Base-by-base conservation (phyloP, 2,329 filamentous ascomycete species). In the Xylaria sp. region DNA sequence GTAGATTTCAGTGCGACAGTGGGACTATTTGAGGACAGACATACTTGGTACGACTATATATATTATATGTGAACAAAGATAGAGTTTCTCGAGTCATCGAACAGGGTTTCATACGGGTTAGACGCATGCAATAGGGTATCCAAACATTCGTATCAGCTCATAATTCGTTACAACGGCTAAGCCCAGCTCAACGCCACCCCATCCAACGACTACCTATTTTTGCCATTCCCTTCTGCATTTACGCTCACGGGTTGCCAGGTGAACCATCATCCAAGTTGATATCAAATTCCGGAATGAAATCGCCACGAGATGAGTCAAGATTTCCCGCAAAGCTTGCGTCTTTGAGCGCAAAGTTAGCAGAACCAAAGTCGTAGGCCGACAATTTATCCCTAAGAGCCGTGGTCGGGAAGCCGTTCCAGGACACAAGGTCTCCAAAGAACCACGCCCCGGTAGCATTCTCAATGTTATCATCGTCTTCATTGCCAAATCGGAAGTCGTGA, bases 11-110 rank as follows among this genome's bases (percentile, higher is more conserved):
- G 83, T 88, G 85, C 85, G 86, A 80, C 81, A 84, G 82, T 84
- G 83, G 87, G 87, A 90, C 87, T 90, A 89, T 84, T 69, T 84
- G 84, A 83, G 85, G 87, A 86, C 86, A 85, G 77, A 90, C 85
- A 88, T 84, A 16, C 65, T 44, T 69, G 48, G 18, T 58, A 42
- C 44, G 51, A 50, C 27, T 16, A 23, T 58, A n/a, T 18, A 48
- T 32, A 21, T 57, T 58, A n/a, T 18, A 48, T 32, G 25, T 57
- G 9, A 21, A 4, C 10, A 63, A 9, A 2, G 5, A 63, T 13
- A 2, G 5, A 59, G 5, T 18, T 3, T 44, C 6, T 44, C 16
- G 16, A 6, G 40, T 18, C 18, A 44, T 13, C 16, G 40, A 6
- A 18, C 4, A 4, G 40, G 5, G 37, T 25, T 53, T 37, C 5